These are phyloP conservation scores for Tolypocladium endophyticum DNA, from an alignment of 2,329 filamentous ascomycete genomes.

Conservation along the genomic window DNA sequence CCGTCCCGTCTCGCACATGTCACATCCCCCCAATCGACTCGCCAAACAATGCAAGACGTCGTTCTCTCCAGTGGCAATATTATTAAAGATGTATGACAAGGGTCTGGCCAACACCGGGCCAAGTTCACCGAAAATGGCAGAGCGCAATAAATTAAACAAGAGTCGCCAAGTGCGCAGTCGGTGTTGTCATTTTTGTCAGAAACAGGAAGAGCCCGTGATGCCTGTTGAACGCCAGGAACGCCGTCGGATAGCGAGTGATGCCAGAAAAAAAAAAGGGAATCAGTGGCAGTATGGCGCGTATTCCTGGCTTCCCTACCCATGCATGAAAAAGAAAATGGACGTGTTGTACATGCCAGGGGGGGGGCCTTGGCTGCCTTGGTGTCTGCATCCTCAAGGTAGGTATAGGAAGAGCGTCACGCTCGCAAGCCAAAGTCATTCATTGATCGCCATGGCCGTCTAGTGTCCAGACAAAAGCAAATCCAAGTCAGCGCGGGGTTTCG, in stretches of 20 bases:
- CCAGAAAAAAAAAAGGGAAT: not conserved
- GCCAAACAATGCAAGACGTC: not conserved
- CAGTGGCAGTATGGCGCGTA: slow-evolving; percentile 1
- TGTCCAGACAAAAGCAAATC: slow-evolving; percentile 9
- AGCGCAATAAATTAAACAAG: not conserved
- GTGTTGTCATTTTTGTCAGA: not conserved
- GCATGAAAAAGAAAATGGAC: not conserved
- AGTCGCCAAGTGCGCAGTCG: not conserved
- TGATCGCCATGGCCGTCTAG: slow-evolving; percentile 28
- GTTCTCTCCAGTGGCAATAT: not conserved
- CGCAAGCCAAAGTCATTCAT: slow-evolving; percentile 4
- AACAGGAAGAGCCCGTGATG: not conserved
- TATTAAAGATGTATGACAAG: not conserved
- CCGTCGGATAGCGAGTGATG: slow-evolving; percentile 2
- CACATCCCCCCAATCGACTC: not conserved
- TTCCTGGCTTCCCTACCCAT: slow-evolving; percentile 5
- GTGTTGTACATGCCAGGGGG: not conserved
- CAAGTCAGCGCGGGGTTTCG: slow-evolving; percentile 20
- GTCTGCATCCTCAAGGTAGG: not conserved
- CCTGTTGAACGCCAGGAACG: slow-evolving; percentile 7
- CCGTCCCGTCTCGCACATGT: not conserved
- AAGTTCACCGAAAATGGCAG: not conserved
- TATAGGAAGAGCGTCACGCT: not conserved
- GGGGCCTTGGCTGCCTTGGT: not conserved
- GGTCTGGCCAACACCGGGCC: not conserved